Base-by-base conservation (phyloP, 2,329 filamentous ascomycete species). In the Colletotrichum spinosum region DNA sequence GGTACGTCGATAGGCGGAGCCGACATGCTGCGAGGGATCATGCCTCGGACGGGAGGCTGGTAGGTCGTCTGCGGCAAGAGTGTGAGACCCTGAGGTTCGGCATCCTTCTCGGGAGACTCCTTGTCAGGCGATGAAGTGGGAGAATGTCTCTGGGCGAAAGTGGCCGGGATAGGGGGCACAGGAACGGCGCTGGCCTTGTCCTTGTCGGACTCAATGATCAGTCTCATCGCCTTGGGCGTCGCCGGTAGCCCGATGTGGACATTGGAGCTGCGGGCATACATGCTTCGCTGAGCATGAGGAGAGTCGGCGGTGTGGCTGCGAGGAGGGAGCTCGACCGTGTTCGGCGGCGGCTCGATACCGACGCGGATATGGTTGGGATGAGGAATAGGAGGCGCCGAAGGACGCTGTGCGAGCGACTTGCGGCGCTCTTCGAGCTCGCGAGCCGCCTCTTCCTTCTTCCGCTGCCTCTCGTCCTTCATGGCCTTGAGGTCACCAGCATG, bases 391-490 rank as follows among this genome's bases (percentile, higher is more conserved):
- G 93, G 93, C 3, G 90, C 93, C 33, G 92, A 92, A 4, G 93
- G 92, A 54, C 93, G 87, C 60, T 92, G 87, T 17, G 92, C 93
- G 34, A 97, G 83, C 12, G 95, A 97, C 73, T 92, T 88, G 63
- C 95, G 90, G 35, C 95, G 89, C 72, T 96, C 92, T 77, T 97
- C 94, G 1, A 98, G 86, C 77, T 97, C 94, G 52, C 91, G 89
- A 8, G 94, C 93, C 9, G 92, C 92, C 53, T 89, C 82, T 69
- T 93, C 91, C 77, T 90, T 92, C 78, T 90, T 91, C 52, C 85
- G 79, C 65, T 88, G 86, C 51, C 87, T 82, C 66, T 92, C 89
- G 39, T 88, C 84, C 70, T 83, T 89, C 70, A 85, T 83, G 62
- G 81, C 76, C 64, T 80, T 83, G 63, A 88, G 73, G 65, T 90